Percentiles rank a stretch among this genome's conserved stretches.
Evolutionary conservation across 139 green algal genomes (phyloP).

Genomic region (Pleodorina starrii): DNA sequence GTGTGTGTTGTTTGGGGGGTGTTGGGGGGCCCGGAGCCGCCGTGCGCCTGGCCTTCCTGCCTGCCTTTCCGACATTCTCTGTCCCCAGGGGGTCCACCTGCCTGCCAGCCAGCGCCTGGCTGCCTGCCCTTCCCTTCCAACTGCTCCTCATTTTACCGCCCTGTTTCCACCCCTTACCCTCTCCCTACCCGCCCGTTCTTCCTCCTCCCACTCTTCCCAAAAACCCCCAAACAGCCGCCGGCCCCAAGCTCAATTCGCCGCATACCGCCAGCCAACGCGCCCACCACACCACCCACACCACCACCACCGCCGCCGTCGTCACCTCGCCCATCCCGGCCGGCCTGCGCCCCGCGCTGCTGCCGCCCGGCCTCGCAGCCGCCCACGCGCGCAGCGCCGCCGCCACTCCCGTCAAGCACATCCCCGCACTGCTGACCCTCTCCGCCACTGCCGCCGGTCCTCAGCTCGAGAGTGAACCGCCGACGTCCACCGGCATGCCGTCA

Average conservation of each 20-base stretch:
- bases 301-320: not conserved
- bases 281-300: too few species aligned
- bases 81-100: too few species aligned
- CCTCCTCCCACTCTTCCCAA: not conserved
- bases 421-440: not conserved
- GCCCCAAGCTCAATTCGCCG: constrained; percentile 6
- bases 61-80: too few species aligned
- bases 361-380: constrained; percentile 5
- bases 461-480: not conserved
- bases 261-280: not conserved
- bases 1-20: not conserved
- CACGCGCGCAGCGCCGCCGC: constrained; percentile 24
- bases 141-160: too few species aligned
- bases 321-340: constrained; percentile 19
- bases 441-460: not conserved
- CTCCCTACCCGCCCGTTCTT: too few species aligned
- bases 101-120: too few species aligned
- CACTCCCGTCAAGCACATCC: constrained; percentile 26
- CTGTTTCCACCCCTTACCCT: too few species aligned
- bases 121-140: too few species aligned
- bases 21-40: too few species aligned
- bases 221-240: not conserved
- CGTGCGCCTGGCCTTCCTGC: too few species aligned
- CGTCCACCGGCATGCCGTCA: not conserved
- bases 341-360: constrained; percentile 26